Base-by-base conservation (phyloP, 345 rosid genomes). In the Gossypium raimondii region DNA sequence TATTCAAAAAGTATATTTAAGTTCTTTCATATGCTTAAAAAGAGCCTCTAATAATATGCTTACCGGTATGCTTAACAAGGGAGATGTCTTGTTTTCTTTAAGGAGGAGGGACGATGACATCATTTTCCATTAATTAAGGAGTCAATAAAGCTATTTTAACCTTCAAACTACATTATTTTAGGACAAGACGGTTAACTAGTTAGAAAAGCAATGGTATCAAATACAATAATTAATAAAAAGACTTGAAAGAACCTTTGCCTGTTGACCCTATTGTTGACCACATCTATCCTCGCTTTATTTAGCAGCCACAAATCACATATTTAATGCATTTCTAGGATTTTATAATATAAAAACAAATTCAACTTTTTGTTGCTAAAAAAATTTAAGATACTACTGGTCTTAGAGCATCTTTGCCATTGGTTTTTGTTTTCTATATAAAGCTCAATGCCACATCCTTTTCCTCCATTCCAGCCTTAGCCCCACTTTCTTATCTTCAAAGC, bases 271-370 rank as follows among this genome's bases (percentile, higher is more conserved):
- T 45, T 3, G 24, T 20, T 67, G 71, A 67, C 71, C 55, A 64
- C 7, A 17, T 66, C 27, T 44, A 44, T 5, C 11, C 47, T 10
- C 6, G 2, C 27, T 65, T 65, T 18, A 2, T 20, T 44, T 24
- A 47, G 55, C 71, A 67, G 55, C 53, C 55, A 45, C n/a, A 67
- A 67, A 22, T 67, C 53, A 16, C 71, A 67, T 45, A 44, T 4
- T 67, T 61, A 45, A 4, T 67, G n/a, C 70, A 45, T 1, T 29
- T 45, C 41, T 56, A 9, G 22, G 20, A 56, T 11, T 8, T 56
- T 56, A 16, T 56, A 34, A 18, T 20, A 18, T 56, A 7, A 56
- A 56, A 56, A 56, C 25, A 20, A 56, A 20, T 56, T 2, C 60
- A 56, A 16, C 63, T 58, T 58, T 58, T 65, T 9, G 25, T 64